A percentile compares a stretch with the other conserved stretches of the same genome.
Evolutionary conservation across 179 eudicot species (phyloP).

Genomic region (Drosera spatulata): DNA sequence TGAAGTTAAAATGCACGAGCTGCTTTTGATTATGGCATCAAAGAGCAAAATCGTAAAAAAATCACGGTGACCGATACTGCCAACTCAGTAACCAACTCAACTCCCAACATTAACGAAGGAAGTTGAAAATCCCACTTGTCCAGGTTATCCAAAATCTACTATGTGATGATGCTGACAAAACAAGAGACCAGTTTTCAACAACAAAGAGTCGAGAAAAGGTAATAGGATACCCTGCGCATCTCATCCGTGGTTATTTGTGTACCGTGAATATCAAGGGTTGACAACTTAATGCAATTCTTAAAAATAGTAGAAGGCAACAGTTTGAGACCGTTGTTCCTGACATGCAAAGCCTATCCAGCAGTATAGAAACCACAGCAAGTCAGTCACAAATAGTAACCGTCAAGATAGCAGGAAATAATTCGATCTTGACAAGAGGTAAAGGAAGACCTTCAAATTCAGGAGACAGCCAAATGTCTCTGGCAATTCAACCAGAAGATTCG

Average conservation of each 20-base stretch:
- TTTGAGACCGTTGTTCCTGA: constrained; percentile 71
- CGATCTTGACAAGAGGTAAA: not conserved
- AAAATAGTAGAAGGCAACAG: constrained; percentile 58
- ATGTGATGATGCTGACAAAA: not conserved
- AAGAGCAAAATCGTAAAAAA: too few relatives aligned
- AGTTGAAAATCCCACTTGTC: too few relatives aligned
- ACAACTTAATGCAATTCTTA: constrained; percentile 49
- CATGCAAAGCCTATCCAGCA: constrained; percentile 45
- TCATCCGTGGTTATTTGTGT: constrained; percentile 76
- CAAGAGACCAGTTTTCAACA: too few relatives aligned
- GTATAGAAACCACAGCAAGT: not conserved
- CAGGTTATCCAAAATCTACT: too few relatives aligned
- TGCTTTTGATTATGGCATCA: too few relatives aligned
- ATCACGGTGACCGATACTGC: too few relatives aligned
- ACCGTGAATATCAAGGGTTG: constrained; percentile 80
- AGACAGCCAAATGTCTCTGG: constrained; percentile 67
- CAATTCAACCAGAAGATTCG: constrained; percentile 67
- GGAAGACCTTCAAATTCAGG: constrained; percentile 54
- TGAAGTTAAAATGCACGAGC: too few relatives aligned
- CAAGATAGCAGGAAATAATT: not conserved
- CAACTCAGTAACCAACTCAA: not conserved
- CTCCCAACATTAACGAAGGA: not conserved
- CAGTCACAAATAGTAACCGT: too few relatives aligned
- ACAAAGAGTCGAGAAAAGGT: too few relatives aligned
- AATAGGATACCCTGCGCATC: constrained; percentile 54